Evolutionary conservation across 2,329 filamentous ascomycete species (phyloP), one percentile per base, ranked within the genome.

Genomic region (Pseudocercospora eumusae): DNA sequence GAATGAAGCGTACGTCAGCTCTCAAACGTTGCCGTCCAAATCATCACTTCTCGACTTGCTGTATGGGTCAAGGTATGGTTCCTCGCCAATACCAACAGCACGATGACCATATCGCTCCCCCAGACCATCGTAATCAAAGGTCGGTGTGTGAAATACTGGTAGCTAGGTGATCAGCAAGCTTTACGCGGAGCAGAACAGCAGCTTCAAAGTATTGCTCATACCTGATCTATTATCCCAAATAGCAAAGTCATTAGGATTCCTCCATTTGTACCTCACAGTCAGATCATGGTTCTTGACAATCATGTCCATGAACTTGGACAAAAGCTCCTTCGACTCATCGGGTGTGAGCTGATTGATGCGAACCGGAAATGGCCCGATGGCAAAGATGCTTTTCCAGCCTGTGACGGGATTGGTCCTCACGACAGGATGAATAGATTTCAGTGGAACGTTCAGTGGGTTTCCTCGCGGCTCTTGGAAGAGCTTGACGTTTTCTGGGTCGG

Each of bases 141-240:
- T 88, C 0, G 85, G 86, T 40, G 81, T 82, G 66, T 87, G 85
- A 73, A 83, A 86, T 81, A 57, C 81, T 82, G 4, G 3, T 40
- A 2, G 15, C 15, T 84, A 76, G 63, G 88, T 88, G 69, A 88
- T 86, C 87, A 87, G 89, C 66, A 89, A 86, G 1, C 85, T 82
- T 53, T 11, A 11, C 31, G 31, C 21, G n/a, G 27, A 18, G 15
- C n/a, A 18, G 13, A 52, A 40, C 1, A 36, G 13, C 4, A 36
- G 33, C 42, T 55, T 20, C 36, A 7, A 23, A 54, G 45, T 28
- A 13, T 31, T 31, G 8, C 59, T 5, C 18, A 49, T 47, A 47
- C 23, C 55, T 45, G 80, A 82, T 6, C 84, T 76, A 63, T 89
- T 89, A 70, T 89, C 87, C 87, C 87, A 90, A 65, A 89, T 86